Percentiles rank a stretch among this genome's conserved stretches.
Conservation (phyloP, 345 rosid genomes). For the Gynandropsis gynandra region DNA sequence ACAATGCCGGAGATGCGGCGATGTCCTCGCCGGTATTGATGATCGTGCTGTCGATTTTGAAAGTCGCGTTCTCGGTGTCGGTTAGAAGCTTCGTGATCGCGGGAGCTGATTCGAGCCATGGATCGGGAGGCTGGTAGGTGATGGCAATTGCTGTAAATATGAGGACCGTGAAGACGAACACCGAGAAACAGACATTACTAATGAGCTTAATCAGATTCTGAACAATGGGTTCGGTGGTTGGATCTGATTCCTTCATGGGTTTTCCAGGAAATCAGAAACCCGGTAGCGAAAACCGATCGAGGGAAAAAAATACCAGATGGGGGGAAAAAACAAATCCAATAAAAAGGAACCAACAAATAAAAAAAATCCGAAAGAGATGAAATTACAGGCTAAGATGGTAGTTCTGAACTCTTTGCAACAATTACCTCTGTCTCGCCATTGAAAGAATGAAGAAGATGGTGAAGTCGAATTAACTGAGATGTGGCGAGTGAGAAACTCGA, state of each 20-base stretch:
- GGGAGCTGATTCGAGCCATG: slow-evolving; percentile 93
- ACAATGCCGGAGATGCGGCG: slow-evolving; percentile 17
- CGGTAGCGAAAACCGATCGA: neutral
- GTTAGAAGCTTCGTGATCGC: slow-evolving; percentile 71
- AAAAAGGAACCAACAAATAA: too few relatives aligned
- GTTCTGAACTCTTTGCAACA: too few relatives aligned
- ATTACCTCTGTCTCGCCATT: too few relatives aligned
- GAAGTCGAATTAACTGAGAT: too few relatives aligned
- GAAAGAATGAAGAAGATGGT: too few relatives aligned
- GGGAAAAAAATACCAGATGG: too few relatives aligned
- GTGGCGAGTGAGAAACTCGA: too few relatives aligned
- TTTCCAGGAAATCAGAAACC: slow-evolving; percentile 11
- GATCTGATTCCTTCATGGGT: slow-evolving; percentile 64
- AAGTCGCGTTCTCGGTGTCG: slow-evolving; percentile 63
- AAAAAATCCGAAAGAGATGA: too few relatives aligned
- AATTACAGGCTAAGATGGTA: neutral
- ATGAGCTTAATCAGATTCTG: slow-evolving; percentile 74
- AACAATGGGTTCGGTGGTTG: slow-evolving; percentile 57
- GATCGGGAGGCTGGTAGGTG: slow-evolving; percentile 95
- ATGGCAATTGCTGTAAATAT: slow-evolving; percentile 74
- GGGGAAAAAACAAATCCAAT: too few relatives aligned
- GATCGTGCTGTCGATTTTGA: slow-evolving; percentile 58
- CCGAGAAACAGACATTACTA: slow-evolving; percentile 88
- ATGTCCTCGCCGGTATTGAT: slow-evolving; percentile 84
- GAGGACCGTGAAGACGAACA: slow-evolving; percentile 74